phyloP scores from a whole-genome alignment of 1,284 basidiomycete species.

The Rhodotorula glutinis region DNA sequence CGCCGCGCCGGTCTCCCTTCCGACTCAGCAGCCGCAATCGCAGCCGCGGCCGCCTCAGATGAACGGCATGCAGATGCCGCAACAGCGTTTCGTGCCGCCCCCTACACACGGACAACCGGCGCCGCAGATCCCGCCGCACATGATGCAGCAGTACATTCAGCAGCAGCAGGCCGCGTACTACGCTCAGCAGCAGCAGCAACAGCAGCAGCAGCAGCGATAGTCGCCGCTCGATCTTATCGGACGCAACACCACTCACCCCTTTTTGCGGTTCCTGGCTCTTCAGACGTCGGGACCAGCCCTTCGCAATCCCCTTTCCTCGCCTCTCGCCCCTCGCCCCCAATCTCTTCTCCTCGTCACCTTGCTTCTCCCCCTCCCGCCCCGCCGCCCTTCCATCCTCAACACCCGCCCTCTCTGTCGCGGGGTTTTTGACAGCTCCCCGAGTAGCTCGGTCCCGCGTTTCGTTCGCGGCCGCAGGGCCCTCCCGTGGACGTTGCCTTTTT shows the following conservation, averaged over 20 bases:
- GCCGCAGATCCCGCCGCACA: conserved; percentile 25
- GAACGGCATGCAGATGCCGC: not conserved
- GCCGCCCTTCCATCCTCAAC: not conserved
- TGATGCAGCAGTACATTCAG: conserved; percentile 23
- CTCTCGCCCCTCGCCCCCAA: not conserved
- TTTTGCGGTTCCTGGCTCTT: not conserved
- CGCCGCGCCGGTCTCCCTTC: not conserved
- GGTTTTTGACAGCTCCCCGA: not conserved
- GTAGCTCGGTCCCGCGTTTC: not conserved
- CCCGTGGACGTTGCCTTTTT: not conserved
- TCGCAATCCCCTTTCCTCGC: not conserved
- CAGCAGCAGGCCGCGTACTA: conserved; percentile 16
- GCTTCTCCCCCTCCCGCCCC: not conserved
- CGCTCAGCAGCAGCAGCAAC: conserved; percentile 11
- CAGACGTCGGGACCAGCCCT: not conserved
- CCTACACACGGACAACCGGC: not conserved
- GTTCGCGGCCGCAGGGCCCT: too few relatives aligned
- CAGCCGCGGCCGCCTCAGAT: conserved; percentile 8
- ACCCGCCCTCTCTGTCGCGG: not conserved
- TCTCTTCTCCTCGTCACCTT: not conserved
- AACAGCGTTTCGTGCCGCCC: too few relatives aligned
- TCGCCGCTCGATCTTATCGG: not conserved
- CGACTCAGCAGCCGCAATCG: not conserved
- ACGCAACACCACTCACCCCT: not conserved
- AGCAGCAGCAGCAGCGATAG: conserved; percentile 1